Base-by-base conservation (phyloP, 371 early-diverging fungal species). In the Lichtheimia hyalospora region DNA sequence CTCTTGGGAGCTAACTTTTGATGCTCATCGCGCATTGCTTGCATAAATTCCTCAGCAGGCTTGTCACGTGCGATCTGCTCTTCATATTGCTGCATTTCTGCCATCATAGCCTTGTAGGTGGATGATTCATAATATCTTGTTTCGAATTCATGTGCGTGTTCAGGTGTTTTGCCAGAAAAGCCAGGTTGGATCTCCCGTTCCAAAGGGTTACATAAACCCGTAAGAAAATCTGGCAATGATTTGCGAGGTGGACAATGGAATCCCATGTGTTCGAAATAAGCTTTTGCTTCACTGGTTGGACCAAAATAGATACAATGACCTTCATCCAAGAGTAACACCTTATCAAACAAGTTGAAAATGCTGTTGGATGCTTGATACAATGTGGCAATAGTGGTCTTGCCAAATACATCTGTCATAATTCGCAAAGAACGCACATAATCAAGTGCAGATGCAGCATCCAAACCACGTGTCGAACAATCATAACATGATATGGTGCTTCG, bases 391-490 rank as follows among this genome's bases (percentile, higher is more conserved):
- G 89, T 85, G 14, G 90, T 85, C 54, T 82, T 85, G 39, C 87
- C 73, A 21, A 80, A 60, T 6, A 84, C 64, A 57, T 88, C 83
- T 7, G 89, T 87, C 68, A 87, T 75, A 41, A 90, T 84, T 52
- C 89, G 82, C 1, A 92, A 71, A 5, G 87, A 83, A 39, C 85
- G 77, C 21, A 86, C 78, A 57, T 89, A 90, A 67, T 92, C 91
- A 0, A 92, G 77, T 15, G 97, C 94, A 23, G 92, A 93, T 40
- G 92, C 88, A 13, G 93, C 86, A 76, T 98, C 98, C 18, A 98
- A 77, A 57, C 97, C 96, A 61, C 89, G 86, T 1, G 93, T 93
- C 40, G 92, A 89, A 28, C 92, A 93, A 62, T 96, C 95, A 34
- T 92, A 89, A 63, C 92, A 83, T 55, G 89, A 84, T 60, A 93